Evolutionary conservation across 2,329 filamentous ascomycete species (phyloP).

Genomic region (Septoria petroselini): DNA sequence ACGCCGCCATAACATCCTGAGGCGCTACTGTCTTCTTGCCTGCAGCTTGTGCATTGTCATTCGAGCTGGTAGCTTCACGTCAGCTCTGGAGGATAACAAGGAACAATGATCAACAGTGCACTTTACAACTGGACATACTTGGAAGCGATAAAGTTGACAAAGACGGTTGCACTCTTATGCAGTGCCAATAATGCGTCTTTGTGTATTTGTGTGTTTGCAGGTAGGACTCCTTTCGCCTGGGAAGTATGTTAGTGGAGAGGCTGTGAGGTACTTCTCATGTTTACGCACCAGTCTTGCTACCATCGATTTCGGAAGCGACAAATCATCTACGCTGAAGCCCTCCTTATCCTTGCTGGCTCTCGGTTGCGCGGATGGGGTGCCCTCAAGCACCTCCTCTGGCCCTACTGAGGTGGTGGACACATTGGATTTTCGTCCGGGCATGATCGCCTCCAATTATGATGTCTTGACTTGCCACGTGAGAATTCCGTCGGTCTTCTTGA

Average conservation of each 20-base stretch:
- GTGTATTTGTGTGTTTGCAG: slow-evolving; percentile 75
- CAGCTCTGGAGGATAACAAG: slow-evolving; percentile 4
- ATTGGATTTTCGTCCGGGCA: slow-evolving; percentile 51
- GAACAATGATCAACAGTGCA: neutral
- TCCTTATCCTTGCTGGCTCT: slow-evolving; percentile 37
- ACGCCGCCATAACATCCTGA: slow-evolving; percentile 70
- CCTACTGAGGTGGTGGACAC: slow-evolving; percentile 42
- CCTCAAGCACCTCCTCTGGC: slow-evolving; percentile 38
- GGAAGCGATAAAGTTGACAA: slow-evolving; percentile 74
- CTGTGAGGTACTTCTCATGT: neutral
- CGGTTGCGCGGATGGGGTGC: slow-evolving; percentile 26
- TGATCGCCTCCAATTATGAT: slow-evolving; percentile 23
- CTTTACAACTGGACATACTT: slow-evolving; percentile 54
- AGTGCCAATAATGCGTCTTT: slow-evolving; percentile 76
- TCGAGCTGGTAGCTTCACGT: slow-evolving; percentile 57
- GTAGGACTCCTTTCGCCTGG: slow-evolving; percentile 16
- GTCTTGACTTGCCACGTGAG: neutral
- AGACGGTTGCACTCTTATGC: slow-evolving; percentile 77
- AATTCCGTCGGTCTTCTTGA: neutral
- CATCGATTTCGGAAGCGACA: slow-evolving; percentile 11
- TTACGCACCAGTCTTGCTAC: slow-evolving; percentile 7
- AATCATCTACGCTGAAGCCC: slow-evolving; percentile 44
- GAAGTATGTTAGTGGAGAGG: neutral
- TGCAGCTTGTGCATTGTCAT: slow-evolving; percentile 63
- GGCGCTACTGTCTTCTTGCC: slow-evolving; percentile 77